Evolutionary conservation across 805 yeast genomes (phyloP).

Genomic region (Pichia manshurica): DNA sequence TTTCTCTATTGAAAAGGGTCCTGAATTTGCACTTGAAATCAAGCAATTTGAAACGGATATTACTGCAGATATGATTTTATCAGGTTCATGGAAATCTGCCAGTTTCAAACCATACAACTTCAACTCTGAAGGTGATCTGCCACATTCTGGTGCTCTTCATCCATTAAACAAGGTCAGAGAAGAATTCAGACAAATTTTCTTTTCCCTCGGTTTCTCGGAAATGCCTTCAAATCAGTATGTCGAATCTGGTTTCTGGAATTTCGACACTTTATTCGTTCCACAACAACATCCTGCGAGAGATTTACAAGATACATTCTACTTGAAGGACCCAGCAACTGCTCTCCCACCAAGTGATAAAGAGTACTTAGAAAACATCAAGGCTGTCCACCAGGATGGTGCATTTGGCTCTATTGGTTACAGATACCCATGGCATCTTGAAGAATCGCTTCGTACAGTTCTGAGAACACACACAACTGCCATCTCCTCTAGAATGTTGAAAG

Average conservation of each 20-base stretch:
- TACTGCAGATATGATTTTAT: constrained; percentile 84
- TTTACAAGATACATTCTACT: constrained; percentile 95
- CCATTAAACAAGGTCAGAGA: constrained; percentile 96
- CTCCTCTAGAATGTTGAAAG: constrained; percentile 79
- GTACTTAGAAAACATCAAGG: constrained; percentile 72
- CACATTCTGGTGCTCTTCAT: constrained; percentile 89
- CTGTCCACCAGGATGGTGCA: constrained; percentile 84
- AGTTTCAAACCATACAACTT: constrained; percentile 94
- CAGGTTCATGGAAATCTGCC: constrained; percentile 76
- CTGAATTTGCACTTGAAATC: constrained; percentile 76
- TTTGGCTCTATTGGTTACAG: constrained; percentile 96
- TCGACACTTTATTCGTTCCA: constrained; percentile 93
- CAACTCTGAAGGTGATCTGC: constrained; percentile 86
- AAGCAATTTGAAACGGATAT: constrained; percentile 85
- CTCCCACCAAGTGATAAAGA: constrained; percentile 74
- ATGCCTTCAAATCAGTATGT: constrained; percentile 99
- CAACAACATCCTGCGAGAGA: constrained; percentile 99
- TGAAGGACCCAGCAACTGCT: constrained; percentile 85
- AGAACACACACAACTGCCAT: constrained; percentile 98
- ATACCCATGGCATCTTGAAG: constrained; percentile 93
- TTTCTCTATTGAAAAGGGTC: constrained; percentile 72
- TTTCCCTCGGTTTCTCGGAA: constrained; percentile 96
- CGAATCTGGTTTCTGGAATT: constrained; percentile 98
- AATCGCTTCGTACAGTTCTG: constrained; percentile 83
- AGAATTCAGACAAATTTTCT: constrained; percentile 96